phyloP scores from a whole-genome alignment of 495 filamentous ascomycete species.

The Penicillium coffeae region DNA sequence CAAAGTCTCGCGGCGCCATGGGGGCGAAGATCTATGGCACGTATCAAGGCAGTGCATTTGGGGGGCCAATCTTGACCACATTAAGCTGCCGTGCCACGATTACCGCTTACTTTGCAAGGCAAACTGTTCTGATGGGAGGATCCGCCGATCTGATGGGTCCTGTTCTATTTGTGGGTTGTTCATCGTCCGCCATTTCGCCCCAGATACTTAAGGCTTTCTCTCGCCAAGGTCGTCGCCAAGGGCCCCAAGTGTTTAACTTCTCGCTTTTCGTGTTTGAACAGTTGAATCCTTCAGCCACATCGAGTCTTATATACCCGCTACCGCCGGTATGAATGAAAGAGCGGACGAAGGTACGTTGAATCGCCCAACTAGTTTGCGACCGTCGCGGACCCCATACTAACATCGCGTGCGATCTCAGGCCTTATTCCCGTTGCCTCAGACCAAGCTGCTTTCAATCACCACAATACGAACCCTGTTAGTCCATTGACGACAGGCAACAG shows the following conservation, averaged over 20 bases:
- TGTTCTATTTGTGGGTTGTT: neutral
- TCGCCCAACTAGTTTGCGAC: neutral
- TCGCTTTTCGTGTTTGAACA: neutral
- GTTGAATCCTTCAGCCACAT: neutral
- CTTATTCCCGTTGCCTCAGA: neutral
- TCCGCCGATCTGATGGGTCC: neutral
- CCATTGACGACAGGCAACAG: neutral
- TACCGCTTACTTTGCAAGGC: neutral
- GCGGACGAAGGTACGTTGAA: neutral
- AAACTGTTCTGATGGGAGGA: neutral
- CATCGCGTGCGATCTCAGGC: neutral
- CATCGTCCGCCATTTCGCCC: neutral
- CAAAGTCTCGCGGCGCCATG: neutral
- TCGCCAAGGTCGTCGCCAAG: neutral
- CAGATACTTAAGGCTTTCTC: neutral
- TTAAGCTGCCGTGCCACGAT: neutral
- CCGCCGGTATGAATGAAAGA: neutral
- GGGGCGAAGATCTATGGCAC: neutral
- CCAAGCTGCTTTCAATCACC: neutral
- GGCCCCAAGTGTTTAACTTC: neutral
- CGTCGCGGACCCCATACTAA: neutral
- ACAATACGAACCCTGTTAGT: neutral
- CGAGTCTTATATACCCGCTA: neutral
- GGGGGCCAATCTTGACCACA: neutral
- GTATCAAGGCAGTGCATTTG: neutral